A percentile compares a stretch with the other conserved stretches of the same genome.
These are phyloP conservation scores for Crucibulum laeve DNA, from an alignment of 768 basidiomycete genomes.

Conservation along the genomic window DNA sequence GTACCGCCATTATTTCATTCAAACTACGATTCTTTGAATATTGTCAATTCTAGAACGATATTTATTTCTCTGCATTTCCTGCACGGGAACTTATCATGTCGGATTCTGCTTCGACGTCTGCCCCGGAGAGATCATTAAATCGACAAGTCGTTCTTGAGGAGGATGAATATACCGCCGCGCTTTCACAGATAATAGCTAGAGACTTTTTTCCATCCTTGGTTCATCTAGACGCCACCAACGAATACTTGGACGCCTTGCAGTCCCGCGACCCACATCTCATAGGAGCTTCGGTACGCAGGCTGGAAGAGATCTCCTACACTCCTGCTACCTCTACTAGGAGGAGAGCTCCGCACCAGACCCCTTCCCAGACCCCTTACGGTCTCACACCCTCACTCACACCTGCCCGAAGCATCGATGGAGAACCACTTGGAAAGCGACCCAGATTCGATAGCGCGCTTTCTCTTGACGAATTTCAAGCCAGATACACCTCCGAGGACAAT, in stretches of 20 bases:
- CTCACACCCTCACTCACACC: slow-evolving; percentile 65
- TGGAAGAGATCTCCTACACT: slow-evolving; percentile 59
- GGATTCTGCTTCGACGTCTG: no score
- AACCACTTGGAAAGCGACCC: slow-evolving; percentile 49
- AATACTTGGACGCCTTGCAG: slow-evolving; percentile 76
- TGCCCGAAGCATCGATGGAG: slow-evolving; percentile 35
- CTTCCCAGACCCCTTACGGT: slow-evolving; percentile 66
- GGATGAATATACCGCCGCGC: slow-evolving; percentile 89
- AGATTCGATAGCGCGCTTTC: slow-evolving; percentile 60
- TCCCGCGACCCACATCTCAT: slow-evolving; percentile 77
- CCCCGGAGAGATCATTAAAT: slow-evolving; percentile 57
- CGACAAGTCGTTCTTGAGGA: slow-evolving; percentile 76
- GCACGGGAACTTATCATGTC: no score
- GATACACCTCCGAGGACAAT: slow-evolving; percentile 96
- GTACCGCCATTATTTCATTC: no score
- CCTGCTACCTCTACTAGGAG: slow-evolving; percentile 32
- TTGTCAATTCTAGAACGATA: no score
- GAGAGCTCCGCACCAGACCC: slow-evolving; percentile 31
- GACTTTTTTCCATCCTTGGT: slow-evolving; percentile 97
- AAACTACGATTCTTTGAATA: no score
- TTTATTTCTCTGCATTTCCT: no score
- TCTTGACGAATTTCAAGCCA: slow-evolving; percentile 85
- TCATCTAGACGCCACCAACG: slow-evolving; percentile 85
- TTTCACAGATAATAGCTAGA: slow-evolving; percentile 90
- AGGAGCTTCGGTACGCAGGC: slow-evolving; percentile 65